Evolutionary conservation across 1,139 yeast species (phyloP), one percentile per base, ranked within the genome.

Genomic region (Yamadazyma atlantica): DNA sequence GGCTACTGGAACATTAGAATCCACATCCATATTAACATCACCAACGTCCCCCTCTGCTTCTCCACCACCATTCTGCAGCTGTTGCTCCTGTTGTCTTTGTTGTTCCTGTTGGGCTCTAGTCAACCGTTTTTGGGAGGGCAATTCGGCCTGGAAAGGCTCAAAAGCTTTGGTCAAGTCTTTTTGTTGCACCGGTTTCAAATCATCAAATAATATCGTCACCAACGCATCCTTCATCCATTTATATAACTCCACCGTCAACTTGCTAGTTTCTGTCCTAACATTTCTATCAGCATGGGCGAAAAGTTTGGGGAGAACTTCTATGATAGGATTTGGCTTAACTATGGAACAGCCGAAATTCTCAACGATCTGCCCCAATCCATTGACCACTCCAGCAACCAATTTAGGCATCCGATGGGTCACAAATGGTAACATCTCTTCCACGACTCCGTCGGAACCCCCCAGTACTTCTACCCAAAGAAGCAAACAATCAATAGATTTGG

Each of bases 161-260:
- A 92, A 88, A 14, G 92, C 81, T 29, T 78, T 77, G 3, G 80
- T 73, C 42, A 94, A 70, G 52, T 92, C 98, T 49, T 84, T 86
- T 59, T 88, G 94, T 58, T 92, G 97, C 11, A 89, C 88, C 0
- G 97, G 96, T 56, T 92, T 92, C 57, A 92, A 69, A 23, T 80
- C 81, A 2, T 84, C 78, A 42, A 89, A 76, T 29, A 89, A 62
- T 0, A 80, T 58, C 11, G 74, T 69, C 36, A 80, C 79, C 35
- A 88, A 66, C 0, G 80, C 69, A 21, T 72, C 78, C 3, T 94
- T 95, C 58, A 85, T 74, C 86, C 95, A 86, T 44, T 79, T 76
- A 57, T 83, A 82, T 19, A 90, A 56, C 43, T 82, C 88, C 2
- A 87, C 79, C 0, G 90, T 71, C 46, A 92, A 66, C 34, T 73